Evolutionary conservation across 352 stramenopile genomes (phyloP), one percentile per base, ranked within the genome.

Genomic region (Globisporangium takayamanum): DNA sequence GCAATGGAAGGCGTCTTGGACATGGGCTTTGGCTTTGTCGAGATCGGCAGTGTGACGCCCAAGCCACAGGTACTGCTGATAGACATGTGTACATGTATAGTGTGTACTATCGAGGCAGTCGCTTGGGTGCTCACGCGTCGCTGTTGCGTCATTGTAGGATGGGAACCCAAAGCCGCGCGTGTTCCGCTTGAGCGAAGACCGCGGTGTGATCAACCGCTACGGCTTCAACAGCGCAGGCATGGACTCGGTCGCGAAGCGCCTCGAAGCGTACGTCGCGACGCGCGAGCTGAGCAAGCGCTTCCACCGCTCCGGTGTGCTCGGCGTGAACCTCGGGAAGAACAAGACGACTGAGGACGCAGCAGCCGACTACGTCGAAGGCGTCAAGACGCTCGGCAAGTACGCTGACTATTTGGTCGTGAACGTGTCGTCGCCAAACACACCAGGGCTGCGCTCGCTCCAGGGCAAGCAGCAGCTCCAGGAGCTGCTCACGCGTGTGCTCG

Each of bases 341-440:
- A 99, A 99, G 68, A 72, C 77, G 22, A 88, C 82, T 3, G 78
- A 92, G 50, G 81, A 92, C 59, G 80, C 80, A 1, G 80, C 84
- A 2, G 66, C 74, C 0, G 84, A 99, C 70, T 98, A 98, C 72
- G 80, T 93, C 37, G 69, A 73, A 36, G 94, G 95, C 18, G 97
- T 99, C 26, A 58, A 82, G 15, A 71, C 82, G 50, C 75, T 99
- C 0, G 96, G 88, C 53, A 90, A 92, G 42, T 98, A 92, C 63
- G 96, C 91, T 10, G 96, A 99, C 69, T 99, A 99, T 69, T 63
- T 99, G 14, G 97, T 99, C 16, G 92, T 99, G 25, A 99, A 99
- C 64, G 88, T 99, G 37, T 98, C 92, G n/a, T 96, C 82, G 51
- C 97, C 96, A 33, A 99, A 99, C 77, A 98, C 94, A 4, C 94